Percentiles rank a stretch among this genome's conserved stretches.
These are phyloP conservation scores for Apophysomyces elegans DNA, from an alignment of 371 early-diverging fungal genomes.

Conservation along the genomic window DNA sequence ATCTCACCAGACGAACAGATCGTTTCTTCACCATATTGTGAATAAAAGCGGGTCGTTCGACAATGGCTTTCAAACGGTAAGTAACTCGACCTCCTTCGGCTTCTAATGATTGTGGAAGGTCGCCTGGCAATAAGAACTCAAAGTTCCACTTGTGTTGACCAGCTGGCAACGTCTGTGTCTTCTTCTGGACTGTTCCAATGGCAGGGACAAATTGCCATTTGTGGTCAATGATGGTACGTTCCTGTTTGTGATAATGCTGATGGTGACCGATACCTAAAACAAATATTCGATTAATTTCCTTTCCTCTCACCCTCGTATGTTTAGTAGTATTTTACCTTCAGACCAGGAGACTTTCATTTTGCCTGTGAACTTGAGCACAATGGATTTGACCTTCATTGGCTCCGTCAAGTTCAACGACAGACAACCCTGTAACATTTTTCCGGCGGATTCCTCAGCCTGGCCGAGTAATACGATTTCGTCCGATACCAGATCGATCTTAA, in stretches of 20 bases:
- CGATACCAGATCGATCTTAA: conserved; percentile 35
- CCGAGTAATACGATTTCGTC: conserved; percentile 40
- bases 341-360: conserved; percentile 56
- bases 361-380: conserved; percentile 36
- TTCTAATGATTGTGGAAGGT: conserved; percentile 50
- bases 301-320: background rate
- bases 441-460: conserved; percentile 43
- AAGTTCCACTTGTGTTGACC: conserved; percentile 45
- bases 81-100: conserved; percentile 42
- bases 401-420: conserved; percentile 34
- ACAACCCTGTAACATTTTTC: conserved; percentile 41
- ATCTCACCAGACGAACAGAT: conserved; percentile 32
- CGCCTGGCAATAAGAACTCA: conserved; percentile 43
- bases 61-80: conserved; percentile 42
- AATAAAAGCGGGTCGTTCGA: conserved; percentile 45
- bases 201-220: conserved; percentile 40
- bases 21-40: conserved; percentile 41
- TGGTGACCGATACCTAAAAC: conserved; percentile 40
- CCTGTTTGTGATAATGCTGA: conserved; percentile 48
- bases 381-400: conserved; percentile 43
- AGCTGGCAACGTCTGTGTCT: conserved; percentile 31
- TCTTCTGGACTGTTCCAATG: conserved; percentile 18
- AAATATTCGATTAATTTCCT: background rate
- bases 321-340: conserved; percentile 34
- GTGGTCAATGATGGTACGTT: conserved; percentile 35